A percentile compares a stretch with the other conserved stretches of the same genome.
Conservation (phyloP, 768 basidiomycete species). For the Strobilomyces echinocephalus region DNA sequence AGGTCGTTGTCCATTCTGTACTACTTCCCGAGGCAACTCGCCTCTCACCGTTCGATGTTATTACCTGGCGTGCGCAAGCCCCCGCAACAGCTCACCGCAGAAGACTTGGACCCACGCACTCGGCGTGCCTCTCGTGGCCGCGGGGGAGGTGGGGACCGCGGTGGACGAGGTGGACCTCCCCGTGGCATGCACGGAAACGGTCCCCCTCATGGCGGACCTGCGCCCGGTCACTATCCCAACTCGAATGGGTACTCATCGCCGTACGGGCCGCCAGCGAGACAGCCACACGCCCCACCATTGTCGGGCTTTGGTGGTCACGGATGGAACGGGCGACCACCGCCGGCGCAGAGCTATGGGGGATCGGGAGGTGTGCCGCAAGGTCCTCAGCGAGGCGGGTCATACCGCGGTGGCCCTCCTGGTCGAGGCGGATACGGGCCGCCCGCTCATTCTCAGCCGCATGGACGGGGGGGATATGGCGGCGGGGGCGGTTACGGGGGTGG, state of each 20-base stretch:
- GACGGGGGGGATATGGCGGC: constrained; percentile 26
- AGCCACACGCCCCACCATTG: constrained; percentile 17
- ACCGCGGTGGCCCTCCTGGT: constrained; percentile 19
- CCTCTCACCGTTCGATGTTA: constrained; percentile 80
- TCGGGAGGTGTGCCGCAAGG: constrained; percentile 28
- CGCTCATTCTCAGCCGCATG: constrained; percentile 18
- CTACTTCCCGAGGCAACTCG: constrained; percentile 82
- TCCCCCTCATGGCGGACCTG: constrained; percentile 1
- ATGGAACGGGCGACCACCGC: constrained; percentile 31
- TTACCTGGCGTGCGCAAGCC: constrained; percentile 66
- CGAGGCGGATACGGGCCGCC: constrained; percentile 25
- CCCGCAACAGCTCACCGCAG: constrained; percentile 54
- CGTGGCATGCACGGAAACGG: constrained; percentile 23
- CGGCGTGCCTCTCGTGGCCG: constrained; percentile 50
- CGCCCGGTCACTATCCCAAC: constrained; percentile 4
- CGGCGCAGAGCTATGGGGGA: constrained; percentile 30
- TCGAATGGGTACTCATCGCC: constrained; percentile 21
- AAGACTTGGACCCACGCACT: constrained; percentile 65
- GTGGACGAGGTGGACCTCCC: constrained; percentile 30
- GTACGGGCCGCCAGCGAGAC: constrained; percentile 18
- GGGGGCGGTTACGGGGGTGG: constrained; percentile 12
- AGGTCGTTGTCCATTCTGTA: constrained; percentile 82
- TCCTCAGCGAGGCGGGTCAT: constrained; percentile 21
- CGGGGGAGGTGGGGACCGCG: constrained; percentile 37
- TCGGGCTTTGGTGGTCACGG: constrained; percentile 30